A percentile compares a stretch with the other conserved stretches of the same genome.
Conservation (phyloP, 1,284 basidiomycete species). For the Cutaneotrichosporon cyanovorans region DNA sequence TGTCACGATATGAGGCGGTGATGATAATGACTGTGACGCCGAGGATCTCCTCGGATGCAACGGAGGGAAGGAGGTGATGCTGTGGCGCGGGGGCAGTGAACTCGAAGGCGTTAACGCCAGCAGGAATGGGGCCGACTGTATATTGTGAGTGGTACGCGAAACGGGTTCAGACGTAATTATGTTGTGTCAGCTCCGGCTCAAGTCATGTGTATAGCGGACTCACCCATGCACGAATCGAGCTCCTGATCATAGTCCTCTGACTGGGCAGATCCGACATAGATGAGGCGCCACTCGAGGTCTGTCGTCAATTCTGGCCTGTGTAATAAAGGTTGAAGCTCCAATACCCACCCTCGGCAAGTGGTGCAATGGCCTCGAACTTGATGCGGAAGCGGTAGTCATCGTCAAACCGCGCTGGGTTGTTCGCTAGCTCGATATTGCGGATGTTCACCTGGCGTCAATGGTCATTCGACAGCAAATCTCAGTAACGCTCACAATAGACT, state of each 20-base stretch:
- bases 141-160: neutral
- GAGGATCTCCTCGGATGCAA: conserved; percentile 55
- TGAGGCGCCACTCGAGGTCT: conserved; percentile 97
- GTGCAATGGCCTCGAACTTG: conserved; percentile 95
- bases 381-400: conserved; percentile 92
- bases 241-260: conserved; percentile 90
- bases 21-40: conserved; percentile 88
- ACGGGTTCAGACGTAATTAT: no score
- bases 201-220: conserved; percentile 10
- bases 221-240: conserved; percentile 81
- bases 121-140: conserved; percentile 81
- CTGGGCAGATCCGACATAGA: conserved; percentile 92
- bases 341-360: conserved; percentile 71
- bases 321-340: neutral
- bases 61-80: conserved; percentile 68
- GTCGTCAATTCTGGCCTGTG: conserved; percentile 3
- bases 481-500: conserved; percentile 39
- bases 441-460: conserved; percentile 43
- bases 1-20: conserved; percentile 80
- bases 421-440: conserved; percentile 61
- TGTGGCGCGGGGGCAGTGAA: conserved; percentile 64
- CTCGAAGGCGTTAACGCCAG: conserved; percentile 92
- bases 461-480: neutral
- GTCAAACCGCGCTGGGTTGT: conserved; percentile 84
- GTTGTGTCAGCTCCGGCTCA: conserved; percentile 2